These are phyloP conservation scores for Pythium volutum DNA, from an alignment of 352 stramenopile species.

Conservation along the genomic window DNA sequence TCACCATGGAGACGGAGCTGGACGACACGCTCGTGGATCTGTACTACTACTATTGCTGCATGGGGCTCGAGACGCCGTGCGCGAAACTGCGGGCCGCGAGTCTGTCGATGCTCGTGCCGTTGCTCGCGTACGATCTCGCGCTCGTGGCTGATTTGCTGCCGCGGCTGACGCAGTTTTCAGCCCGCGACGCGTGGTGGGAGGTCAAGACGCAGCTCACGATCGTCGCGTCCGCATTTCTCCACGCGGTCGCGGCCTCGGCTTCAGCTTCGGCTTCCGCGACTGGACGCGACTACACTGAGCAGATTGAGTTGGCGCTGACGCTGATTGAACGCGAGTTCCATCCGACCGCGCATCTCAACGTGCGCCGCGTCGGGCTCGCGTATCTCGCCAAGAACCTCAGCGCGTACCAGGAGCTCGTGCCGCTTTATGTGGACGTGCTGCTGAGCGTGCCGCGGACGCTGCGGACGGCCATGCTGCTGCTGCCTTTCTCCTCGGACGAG, in stretches of 20 bases:
- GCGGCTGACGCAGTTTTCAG: conserved; percentile 59
- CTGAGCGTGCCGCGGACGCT: conserved; percentile 49
- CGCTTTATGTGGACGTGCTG: conserved; percentile 74
- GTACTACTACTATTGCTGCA: conserved; percentile 88
- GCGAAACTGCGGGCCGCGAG: conserved; percentile 76
- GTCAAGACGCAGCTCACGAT: conserved; percentile 79
- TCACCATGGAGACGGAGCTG: conserved; percentile 68
- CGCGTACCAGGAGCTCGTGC: conserved; percentile 72
- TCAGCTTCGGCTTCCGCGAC: not conserved
- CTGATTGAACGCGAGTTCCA: conserved; percentile 79
- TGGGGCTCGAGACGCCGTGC: conserved; percentile 65
- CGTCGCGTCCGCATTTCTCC: conserved; percentile 58
- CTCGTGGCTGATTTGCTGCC: conserved; percentile 60
- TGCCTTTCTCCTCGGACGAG: not conserved
- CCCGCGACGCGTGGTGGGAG: conserved; percentile 75
- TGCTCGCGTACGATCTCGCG: conserved; percentile 41
- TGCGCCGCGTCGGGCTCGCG: conserved; percentile 57
- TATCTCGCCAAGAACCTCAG: conserved; percentile 55
- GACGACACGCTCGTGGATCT: conserved; percentile 75
- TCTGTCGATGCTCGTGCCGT: conserved; percentile 70
- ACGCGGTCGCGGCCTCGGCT: conserved; percentile 18
- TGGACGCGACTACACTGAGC: conserved; percentile 46
- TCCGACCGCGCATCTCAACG: conserved; percentile 43
- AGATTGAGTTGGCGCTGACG: conserved; percentile 66
- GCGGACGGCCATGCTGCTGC: conserved; percentile 38